phyloP scores from a whole-genome alignment of 2,329 filamentous ascomycete species.

The Hirsutella thompsonii region DNA sequence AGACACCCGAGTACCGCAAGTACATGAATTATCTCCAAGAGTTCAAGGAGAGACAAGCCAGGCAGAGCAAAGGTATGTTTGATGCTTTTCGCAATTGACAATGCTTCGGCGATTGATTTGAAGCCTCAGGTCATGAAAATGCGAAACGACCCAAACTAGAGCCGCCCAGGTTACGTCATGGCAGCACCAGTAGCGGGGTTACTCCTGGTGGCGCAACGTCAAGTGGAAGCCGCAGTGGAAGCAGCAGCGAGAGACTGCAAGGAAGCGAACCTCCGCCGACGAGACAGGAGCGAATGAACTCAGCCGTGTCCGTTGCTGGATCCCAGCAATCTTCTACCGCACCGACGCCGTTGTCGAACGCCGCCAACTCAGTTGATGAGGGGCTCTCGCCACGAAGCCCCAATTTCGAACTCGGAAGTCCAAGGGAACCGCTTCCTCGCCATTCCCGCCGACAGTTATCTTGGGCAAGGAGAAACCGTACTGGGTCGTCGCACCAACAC shows the following conservation, averaged over 20 bases:
- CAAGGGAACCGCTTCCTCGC: conserved; percentile 13
- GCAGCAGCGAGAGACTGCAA: conserved; percentile 32
- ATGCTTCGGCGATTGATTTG: conserved; percentile 2
- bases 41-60: conserved; percentile 61
- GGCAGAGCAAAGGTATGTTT: conserved; percentile 39
- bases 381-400: conserved; percentile 27
- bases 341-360: conserved; percentile 20
- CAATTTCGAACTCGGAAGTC: conserved; percentile 21
- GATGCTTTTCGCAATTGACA: too few species aligned
- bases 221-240: conserved; percentile 30
- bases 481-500: conserved; percentile 14
- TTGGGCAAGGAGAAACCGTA: conserved; percentile 6
- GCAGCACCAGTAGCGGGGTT: conserved; percentile 26
- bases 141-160: conserved; percentile 37
- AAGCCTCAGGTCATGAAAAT: conserved; percentile 19
- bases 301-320: conserved; percentile 31
- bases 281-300: conserved; percentile 34
- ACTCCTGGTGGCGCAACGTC: conserved; percentile 22
- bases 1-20: conserved; percentile 54
- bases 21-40: conserved; percentile 64
- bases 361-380: conserved; percentile 29
- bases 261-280: conserved; percentile 34
- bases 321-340: conserved; percentile 28
- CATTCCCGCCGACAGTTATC: conserved; percentile 13
- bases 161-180: conserved; percentile 18